Evolutionary conservation across 148 eudicot species (phyloP).

Genomic region (Chenopodium berlandieri): DNA sequence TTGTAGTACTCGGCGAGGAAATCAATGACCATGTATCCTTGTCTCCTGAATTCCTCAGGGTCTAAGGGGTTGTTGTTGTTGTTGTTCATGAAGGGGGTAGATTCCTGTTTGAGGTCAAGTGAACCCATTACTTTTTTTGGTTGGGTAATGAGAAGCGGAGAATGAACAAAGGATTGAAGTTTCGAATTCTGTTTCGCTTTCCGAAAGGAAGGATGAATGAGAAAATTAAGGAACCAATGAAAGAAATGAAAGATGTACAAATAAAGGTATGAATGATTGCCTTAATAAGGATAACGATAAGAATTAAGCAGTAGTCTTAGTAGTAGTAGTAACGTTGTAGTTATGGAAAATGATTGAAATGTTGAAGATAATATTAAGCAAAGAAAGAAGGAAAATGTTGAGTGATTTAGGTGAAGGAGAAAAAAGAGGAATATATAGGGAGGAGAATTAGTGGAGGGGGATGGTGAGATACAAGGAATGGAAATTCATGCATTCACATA

Average conservation of each 20-base stretch:
- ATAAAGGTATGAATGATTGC: not conserved
- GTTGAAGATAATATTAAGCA: too few species aligned
- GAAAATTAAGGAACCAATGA: not conserved
- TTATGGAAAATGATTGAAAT: not conserved
- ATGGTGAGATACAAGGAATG: not conserved
- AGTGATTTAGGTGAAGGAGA: conserved; percentile 17
- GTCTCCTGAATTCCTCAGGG: conserved; percentile 40
- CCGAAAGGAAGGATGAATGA: not conserved
- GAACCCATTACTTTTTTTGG: conserved; percentile 22
- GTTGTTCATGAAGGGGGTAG: conserved; percentile 11
- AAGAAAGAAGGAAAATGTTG: not conserved
- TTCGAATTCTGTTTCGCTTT: not conserved
- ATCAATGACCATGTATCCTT: conserved; percentile 37
- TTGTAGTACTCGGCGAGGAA: conserved; percentile 39
- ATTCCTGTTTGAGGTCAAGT: conserved; percentile 25
- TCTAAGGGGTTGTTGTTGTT: conserved; percentile 26
- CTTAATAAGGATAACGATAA: not conserved
- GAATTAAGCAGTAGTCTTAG: not conserved
- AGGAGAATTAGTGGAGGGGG: conserved; percentile 11
- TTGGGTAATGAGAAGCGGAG: conserved; percentile 7
- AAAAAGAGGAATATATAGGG: conserved; percentile 11
- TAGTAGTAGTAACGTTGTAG: not conserved
- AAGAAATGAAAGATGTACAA: not conserved
- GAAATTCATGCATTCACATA: conserved; percentile 13
- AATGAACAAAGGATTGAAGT: not conserved